Percentiles rank a stretch among this genome's conserved stretches.
phyloP scores from a whole-genome alignment of 306 rosid genomes.

The Rosa multiflora region DNA sequence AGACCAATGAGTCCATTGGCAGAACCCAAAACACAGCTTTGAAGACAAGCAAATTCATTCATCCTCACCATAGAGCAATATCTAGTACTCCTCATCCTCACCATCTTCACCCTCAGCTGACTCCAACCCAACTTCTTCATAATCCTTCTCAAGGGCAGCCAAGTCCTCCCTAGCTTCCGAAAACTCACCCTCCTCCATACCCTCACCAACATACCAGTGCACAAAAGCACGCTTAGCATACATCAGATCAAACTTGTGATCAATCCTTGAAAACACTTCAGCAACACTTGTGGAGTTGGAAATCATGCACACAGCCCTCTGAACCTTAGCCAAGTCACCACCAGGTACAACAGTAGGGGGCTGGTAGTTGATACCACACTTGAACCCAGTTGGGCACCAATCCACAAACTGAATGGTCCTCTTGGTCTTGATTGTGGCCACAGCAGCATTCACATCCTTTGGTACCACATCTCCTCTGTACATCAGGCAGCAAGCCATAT shows the following conservation, averaged over 20 bases:
- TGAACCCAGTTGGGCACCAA: slow-evolving; percentile 51
- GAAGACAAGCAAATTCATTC: background rate
- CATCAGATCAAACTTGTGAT: slow-evolving; percentile 49
- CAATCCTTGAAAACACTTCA: slow-evolving; percentile 45
- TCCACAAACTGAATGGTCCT: slow-evolving; percentile 48
- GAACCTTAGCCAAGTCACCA: slow-evolving; percentile 46
- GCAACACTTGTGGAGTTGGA: slow-evolving; percentile 47
- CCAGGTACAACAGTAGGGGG: slow-evolving; percentile 49
- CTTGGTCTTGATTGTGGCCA: slow-evolving; percentile 45
- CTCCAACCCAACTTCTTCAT: slow-evolving; percentile 46
- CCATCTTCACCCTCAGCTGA: slow-evolving; percentile 50
- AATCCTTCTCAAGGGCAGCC: slow-evolving; percentile 50
- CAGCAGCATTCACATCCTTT: slow-evolving; percentile 42
- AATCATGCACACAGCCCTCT: slow-evolving; percentile 49
- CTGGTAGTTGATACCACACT: slow-evolving; percentile 51
- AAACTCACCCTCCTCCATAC: slow-evolving; percentile 52
- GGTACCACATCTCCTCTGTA: slow-evolving; percentile 49
- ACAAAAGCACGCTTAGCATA: slow-evolving; percentile 47
- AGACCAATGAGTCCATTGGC: slow-evolving; percentile 48
- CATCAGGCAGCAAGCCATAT: slow-evolving; percentile 55
- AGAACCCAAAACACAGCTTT: background rate
- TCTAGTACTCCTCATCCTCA: slow-evolving; percentile 44
- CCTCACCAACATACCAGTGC: slow-evolving; percentile 54
- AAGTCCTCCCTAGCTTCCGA: slow-evolving; percentile 46
- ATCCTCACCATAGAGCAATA: no score